A percentile compares a stretch with the other conserved stretches of the same genome.
phyloP scores from a whole-genome alignment of 768 basidiomycete genomes.

The Suillus americanus region DNA sequence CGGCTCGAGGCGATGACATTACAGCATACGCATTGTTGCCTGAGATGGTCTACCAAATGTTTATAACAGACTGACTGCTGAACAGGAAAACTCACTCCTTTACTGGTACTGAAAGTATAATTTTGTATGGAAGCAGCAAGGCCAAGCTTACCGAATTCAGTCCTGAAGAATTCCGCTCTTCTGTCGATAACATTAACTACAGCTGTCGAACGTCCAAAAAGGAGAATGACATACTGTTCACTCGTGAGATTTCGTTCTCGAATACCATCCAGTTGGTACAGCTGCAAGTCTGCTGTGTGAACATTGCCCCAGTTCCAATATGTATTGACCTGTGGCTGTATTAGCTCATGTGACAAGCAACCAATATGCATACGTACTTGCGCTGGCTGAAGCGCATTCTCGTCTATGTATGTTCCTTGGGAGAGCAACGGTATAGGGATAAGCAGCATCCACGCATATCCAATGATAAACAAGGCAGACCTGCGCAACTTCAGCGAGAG shows the following conservation, averaged over 20 bases:
- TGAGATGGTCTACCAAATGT: slow-evolving; percentile 42
- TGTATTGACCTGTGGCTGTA: slow-evolving; percentile 69
- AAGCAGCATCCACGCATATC: slow-evolving; percentile 82
- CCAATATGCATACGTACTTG: slow-evolving; percentile 53
- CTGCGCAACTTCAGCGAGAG: slow-evolving; percentile 36
- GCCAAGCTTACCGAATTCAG: slow-evolving; percentile 75
- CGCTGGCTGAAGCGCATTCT: slow-evolving; percentile 92
- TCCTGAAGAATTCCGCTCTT: slow-evolving; percentile 57
- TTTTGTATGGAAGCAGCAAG: slow-evolving; percentile 66
- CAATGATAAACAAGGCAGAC: slow-evolving; percentile 54
- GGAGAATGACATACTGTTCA: slow-evolving; percentile 55
- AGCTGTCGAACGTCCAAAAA: slow-evolving; percentile 1
- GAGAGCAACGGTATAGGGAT: slow-evolving; percentile 69
- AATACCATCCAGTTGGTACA: slow-evolving; percentile 65
- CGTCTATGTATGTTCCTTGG: slow-evolving; percentile 80
- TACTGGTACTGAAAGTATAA: slow-evolving; percentile 57
- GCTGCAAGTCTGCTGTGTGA: slow-evolving; percentile 78
- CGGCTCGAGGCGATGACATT: slow-evolving; percentile 80
- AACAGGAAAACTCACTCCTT: slow-evolving; percentile 39
- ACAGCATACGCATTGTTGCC: slow-evolving; percentile 86
- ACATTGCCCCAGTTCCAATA: slow-evolving; percentile 94
- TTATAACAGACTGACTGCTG: neutral
- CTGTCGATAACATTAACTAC: slow-evolving; percentile 37
- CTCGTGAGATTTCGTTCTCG: slow-evolving; percentile 64
- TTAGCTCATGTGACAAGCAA: slow-evolving; percentile 2